phyloP scores from a whole-genome alignment of 31 red algal genomes.

The Porphyra umbilicalis region DNA sequence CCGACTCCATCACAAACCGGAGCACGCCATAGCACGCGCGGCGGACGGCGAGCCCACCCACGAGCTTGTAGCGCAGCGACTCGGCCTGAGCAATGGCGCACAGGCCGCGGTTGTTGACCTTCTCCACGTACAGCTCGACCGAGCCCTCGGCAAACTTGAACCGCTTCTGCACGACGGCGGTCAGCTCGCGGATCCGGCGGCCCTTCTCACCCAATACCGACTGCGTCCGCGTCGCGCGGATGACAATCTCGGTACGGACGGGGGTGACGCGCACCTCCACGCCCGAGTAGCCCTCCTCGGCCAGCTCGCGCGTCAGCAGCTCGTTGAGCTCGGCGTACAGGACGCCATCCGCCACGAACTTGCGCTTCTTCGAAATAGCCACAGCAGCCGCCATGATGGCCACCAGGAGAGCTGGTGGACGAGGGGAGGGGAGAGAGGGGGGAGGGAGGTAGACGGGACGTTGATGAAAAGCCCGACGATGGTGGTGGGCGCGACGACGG shows the following conservation, averaged over 20 bases:
- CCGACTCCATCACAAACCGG: conserved; percentile 96
- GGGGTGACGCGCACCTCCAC: conserved; percentile 90
- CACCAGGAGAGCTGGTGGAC: not conserved
- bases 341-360: conserved; percentile 93
- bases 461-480: not conserved
- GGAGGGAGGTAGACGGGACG: not conserved
- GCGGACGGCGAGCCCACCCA: conserved; percentile 92
- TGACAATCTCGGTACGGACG: conserved; percentile 78
- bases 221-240: conserved; percentile 92
- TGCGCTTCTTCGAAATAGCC: conserved; percentile 73
- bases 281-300: conserved; percentile 95
- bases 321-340: conserved; percentile 93
- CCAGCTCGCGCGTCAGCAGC: conserved; percentile 85
- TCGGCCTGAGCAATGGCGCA: conserved; percentile 97
- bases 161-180: conserved; percentile 91
- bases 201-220: conserved; percentile 89
- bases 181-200: conserved; percentile 93
- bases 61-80: conserved; percentile 94
- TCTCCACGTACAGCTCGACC: conserved; percentile 92
- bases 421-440: not conserved
- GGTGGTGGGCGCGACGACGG: not conserved
- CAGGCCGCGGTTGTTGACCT: conserved; percentile 80
- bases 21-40: conserved; percentile 96
- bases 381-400: conserved; percentile 58
- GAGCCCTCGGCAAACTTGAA: conserved; percentile 87